Percentiles rank a stretch among this genome's conserved stretches.
phyloP scores from a whole-genome alignment of 2,329 filamentous ascomycete genomes.

The Rhinocladiella mackenziei region DNA sequence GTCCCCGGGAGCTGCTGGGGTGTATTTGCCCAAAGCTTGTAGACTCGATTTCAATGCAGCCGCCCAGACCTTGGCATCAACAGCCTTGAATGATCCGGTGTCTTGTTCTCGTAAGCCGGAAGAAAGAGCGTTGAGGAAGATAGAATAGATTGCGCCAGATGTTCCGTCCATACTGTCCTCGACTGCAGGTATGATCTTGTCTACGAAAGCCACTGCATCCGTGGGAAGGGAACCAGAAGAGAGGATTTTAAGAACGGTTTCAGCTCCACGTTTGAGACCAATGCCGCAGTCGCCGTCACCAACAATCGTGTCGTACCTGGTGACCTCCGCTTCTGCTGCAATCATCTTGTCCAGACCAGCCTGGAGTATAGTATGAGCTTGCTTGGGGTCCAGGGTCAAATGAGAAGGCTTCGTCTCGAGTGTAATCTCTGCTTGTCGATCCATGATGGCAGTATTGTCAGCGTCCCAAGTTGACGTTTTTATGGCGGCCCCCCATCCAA shows the following conservation, averaged over 20 bases:
- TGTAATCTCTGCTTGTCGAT: conserved; percentile 39
- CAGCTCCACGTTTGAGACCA: conserved; percentile 79
- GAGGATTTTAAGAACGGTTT: conserved; percentile 52
- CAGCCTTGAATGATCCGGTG: conserved; percentile 41
- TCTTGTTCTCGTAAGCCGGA: conserved; percentile 60
- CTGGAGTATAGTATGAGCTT: conserved; percentile 52
- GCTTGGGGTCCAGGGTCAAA: conserved; percentile 49
- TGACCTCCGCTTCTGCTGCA: conserved; percentile 61
- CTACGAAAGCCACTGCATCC: conserved; percentile 58
- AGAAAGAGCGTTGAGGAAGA: conserved; percentile 83
- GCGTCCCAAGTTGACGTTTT: conserved; percentile 56
- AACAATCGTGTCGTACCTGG: conserved; percentile 71
- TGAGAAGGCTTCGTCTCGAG: conserved; percentile 51
- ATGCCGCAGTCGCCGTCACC: conserved; percentile 89
- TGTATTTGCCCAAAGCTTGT: conserved; percentile 72
- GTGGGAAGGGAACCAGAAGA: conserved; percentile 43
- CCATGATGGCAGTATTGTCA: conserved; percentile 41
- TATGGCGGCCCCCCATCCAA: conserved; percentile 63
- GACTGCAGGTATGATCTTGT: conserved; percentile 59
- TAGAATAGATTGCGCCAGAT: conserved; percentile 73
- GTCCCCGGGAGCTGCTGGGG: conserved; percentile 83
- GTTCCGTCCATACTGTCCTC: conserved; percentile 71
- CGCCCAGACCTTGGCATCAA: conserved; percentile 55
- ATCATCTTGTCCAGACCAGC: conserved; percentile 58
- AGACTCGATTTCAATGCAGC: conserved; percentile 68